Percentiles rank a stretch among this genome's conserved stretches.
Conservation (phyloP, 2,329 filamentous ascomycete genomes). For the Scleromitrula shiraiana region DNA sequence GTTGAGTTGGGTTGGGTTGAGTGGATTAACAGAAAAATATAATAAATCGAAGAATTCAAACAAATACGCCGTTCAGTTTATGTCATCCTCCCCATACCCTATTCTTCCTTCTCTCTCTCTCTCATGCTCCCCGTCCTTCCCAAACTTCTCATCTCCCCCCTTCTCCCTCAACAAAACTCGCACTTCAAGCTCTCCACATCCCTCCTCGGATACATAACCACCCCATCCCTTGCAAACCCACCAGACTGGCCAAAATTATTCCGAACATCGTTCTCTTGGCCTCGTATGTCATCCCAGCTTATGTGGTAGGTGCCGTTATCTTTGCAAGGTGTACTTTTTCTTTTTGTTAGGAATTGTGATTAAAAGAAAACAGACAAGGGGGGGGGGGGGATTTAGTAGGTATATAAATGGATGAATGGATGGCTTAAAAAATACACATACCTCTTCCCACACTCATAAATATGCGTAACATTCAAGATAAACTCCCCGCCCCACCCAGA, state of each 20-base stretch:
- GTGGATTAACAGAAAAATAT: too few species aligned
- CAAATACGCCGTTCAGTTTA: too few species aligned
- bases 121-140: not conserved
- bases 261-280: slow-evolving; percentile 16
- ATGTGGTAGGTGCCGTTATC: slow-evolving; percentile 19
- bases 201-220: slow-evolving; percentile 17
- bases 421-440: slow-evolving; percentile 7
- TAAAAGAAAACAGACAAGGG: not conserved
- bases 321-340: slow-evolving; percentile 6
- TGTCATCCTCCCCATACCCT: too few species aligned
- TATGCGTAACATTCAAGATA: slow-evolving; percentile 17
- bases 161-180: slow-evolving; percentile 16
- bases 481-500: slow-evolving; percentile 8
- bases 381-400: too few species aligned
- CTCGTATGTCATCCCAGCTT: slow-evolving; percentile 15
- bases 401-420: too few species aligned
- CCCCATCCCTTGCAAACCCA: slow-evolving; percentile 1
- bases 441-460: slow-evolving; percentile 14
- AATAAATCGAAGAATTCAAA: too few species aligned
- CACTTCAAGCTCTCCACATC: slow-evolving; percentile 14
- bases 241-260: slow-evolving; percentile 21
- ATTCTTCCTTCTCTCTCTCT: too few species aligned
- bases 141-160: not conserved
- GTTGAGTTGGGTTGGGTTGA: too few species aligned
- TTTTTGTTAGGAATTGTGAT: not conserved